phyloP scores from a whole-genome alignment of 1,284 basidiomycete genomes.

The Cerioporus squamosus region DNA sequence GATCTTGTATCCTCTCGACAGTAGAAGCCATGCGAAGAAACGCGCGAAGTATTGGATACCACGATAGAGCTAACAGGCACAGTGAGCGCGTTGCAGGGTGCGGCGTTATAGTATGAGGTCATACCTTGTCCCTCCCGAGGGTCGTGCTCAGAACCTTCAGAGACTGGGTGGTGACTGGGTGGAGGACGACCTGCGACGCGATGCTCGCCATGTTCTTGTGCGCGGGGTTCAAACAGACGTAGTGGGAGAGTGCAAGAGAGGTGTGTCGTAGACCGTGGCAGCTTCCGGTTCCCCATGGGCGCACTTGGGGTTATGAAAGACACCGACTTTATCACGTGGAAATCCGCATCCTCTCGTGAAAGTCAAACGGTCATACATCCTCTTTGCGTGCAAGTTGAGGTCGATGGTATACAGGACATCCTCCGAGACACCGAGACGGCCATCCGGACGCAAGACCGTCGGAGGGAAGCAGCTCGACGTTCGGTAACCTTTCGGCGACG shows the following conservation, averaged over 20 bases:
- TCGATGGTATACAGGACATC: neutral
- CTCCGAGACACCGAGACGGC: slow-evolving; percentile 5
- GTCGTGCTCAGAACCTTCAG: slow-evolving; percentile 84
- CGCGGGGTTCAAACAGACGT: neutral
- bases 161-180: slow-evolving; percentile 78
- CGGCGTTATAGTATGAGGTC: slow-evolving; percentile 15
- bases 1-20: slow-evolving; percentile 64
- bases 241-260: neutral
- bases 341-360: neutral
- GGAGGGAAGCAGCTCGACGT: neutral
- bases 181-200: slow-evolving; percentile 81
- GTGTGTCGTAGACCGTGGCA: neutral
- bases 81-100: slow-evolving; percentile 1
- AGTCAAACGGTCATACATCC: no score
- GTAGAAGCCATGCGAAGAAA: slow-evolving; percentile 85
- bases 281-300: slow-evolving; percentile 14
- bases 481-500: neutral
- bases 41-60: slow-evolving; percentile 92
- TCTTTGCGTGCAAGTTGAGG: no score
- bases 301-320: no score
- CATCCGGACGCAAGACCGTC: slow-evolving; percentile 8
- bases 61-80: slow-evolving; percentile 73
- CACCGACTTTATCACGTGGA: slow-evolving; percentile 20
- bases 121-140: slow-evolving; percentile 87
- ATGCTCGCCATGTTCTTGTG: slow-evolving; percentile 55